Conservation (phyloP, 1,139 yeast genomes). For the Hyphopichia pseudoburtonii region DNA sequence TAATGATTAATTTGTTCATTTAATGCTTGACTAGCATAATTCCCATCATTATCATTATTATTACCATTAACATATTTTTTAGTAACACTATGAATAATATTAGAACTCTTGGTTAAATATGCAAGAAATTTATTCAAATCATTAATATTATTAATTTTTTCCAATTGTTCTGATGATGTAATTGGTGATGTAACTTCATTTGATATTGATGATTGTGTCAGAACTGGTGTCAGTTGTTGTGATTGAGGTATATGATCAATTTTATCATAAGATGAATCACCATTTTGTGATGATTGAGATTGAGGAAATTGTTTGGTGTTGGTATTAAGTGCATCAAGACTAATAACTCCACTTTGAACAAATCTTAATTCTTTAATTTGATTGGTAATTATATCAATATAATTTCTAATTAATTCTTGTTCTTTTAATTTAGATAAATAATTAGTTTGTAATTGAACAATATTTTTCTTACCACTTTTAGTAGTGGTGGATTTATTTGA, state of each 20-base stretch:
- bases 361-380: constrained; percentile 48
- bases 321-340: constrained; percentile 40
- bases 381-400: constrained; percentile 44
- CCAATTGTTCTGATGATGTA: constrained; percentile 33
- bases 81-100: constrained; percentile 42
- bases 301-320: constrained; percentile 9
- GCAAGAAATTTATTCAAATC: constrained; percentile 45
- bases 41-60: constrained; percentile 2
- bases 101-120: constrained; percentile 41
- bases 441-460: constrained; percentile 27
- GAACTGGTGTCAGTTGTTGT: constrained; percentile 6
- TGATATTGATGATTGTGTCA: background rate
- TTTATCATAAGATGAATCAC: background rate
- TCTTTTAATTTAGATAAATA: constrained; percentile 44
- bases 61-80: constrained; percentile 18
- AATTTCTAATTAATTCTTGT: constrained; percentile 45
- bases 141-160: constrained; percentile 39
- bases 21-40: constrained; percentile 13
- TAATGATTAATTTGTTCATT: constrained; percentile 39
- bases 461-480: constrained; percentile 17
- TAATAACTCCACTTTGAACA: constrained; percentile 48
- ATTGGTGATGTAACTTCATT: constrained; percentile 1
- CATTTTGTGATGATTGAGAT: constrained; percentile 4
- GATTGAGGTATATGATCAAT: constrained; percentile 5
- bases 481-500: constrained; percentile 9